phyloP scores from a whole-genome alignment of 306 rosid species.

The Prinsepia uniflora region DNA sequence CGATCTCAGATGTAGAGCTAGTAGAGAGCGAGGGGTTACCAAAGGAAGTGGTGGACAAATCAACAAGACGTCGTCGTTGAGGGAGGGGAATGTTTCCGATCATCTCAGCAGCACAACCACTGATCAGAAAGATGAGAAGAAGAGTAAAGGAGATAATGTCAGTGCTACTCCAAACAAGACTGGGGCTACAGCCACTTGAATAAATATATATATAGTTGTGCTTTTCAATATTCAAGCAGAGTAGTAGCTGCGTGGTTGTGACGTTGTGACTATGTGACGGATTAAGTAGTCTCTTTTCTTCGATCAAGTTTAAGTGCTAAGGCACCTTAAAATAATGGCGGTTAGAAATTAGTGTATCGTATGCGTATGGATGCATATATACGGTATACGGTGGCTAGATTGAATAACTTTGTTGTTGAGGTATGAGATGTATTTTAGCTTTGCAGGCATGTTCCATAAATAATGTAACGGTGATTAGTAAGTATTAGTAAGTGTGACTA shows the following conservation, averaged over 20 bases:
- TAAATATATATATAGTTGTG: background rate
- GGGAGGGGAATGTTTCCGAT: background rate
- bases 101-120: background rate
- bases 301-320: background rate
- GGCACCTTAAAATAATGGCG: no score
- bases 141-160: background rate
- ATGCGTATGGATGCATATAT: no score
- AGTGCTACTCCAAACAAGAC: background rate
- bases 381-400: no score
- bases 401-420: no score
- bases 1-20: background rate
- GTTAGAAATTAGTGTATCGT: no score
- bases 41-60: background rate
- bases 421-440: no score
- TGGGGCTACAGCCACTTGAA: background rate
- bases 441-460: no score
- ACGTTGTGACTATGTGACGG: background rate
- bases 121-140: background rate
- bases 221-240: background rate
- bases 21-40: background rate
- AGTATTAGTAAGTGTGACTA: no score
- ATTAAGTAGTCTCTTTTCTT: background rate
- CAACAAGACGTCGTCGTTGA: background rate
- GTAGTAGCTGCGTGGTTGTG: background rate
- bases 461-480: no score